Conservation (phyloP, 2,329 filamentous ascomycete species). For the Penicillium oxalicum region DNA sequence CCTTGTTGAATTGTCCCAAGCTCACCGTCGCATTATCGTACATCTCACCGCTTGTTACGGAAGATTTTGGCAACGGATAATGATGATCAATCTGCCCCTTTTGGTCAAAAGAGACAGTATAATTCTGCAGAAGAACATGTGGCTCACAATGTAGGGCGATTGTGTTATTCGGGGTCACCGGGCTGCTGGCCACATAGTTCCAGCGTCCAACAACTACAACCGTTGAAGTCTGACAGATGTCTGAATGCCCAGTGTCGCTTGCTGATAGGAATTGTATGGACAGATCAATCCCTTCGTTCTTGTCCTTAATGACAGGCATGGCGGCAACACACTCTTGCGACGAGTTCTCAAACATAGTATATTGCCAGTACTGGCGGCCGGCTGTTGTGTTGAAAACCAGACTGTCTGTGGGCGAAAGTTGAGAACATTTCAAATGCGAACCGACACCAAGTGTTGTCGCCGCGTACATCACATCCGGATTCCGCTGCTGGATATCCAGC, state of each 20-base stretch:
- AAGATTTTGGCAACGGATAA: conserved; percentile 13
- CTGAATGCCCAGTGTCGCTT: conserved; percentile 13
- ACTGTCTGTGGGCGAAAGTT: conserved; percentile 14
- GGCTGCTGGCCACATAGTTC: conserved; percentile 24
- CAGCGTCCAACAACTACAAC: conserved; percentile 30
- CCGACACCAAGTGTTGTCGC: conserved; percentile 28
- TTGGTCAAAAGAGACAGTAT: conserved; percentile 24
- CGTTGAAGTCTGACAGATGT: conserved; percentile 29
- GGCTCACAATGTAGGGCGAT: conserved; percentile 32
- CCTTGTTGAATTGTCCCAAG: conserved; percentile 32
- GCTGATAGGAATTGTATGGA: conserved; percentile 33
- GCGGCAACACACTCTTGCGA: conserved; percentile 22
- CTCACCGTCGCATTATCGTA: conserved; percentile 31
- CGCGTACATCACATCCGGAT: conserved; percentile 21
- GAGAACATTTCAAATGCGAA: conserved; percentile 20
- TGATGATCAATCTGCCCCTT: conserved; percentile 24
- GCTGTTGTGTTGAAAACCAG: conserved; percentile 12
- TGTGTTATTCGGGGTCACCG: conserved; percentile 23
- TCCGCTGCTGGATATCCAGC: conserved; percentile 16
- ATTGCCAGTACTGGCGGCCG: conserved; percentile 21
- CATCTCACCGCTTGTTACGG: conserved; percentile 23
- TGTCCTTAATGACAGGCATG: conserved; percentile 21
- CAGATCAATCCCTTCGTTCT: conserved; percentile 22
- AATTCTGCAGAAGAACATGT: conserved; percentile 18
- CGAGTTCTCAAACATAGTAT: conserved; percentile 19